phyloP scores from a whole-genome alignment of 495 filamentous ascomycete species.

The Daldinia childiae region DNA sequence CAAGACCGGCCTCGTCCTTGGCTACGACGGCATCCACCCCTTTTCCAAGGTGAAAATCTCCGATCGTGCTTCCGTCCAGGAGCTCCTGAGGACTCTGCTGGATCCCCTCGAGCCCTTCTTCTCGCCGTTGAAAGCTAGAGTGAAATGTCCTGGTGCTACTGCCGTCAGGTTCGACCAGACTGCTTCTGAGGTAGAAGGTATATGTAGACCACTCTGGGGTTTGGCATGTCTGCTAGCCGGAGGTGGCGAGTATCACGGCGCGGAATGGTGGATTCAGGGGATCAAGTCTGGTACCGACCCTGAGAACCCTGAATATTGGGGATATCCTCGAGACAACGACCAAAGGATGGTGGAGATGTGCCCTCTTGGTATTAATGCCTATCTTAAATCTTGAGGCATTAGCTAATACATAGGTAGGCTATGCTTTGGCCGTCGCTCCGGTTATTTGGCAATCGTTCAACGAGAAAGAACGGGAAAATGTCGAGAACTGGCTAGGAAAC shows the following conservation, averaged over 20 bases:
- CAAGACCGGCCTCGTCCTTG: constrained; percentile 58
- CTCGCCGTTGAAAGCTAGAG: constrained; percentile 64
- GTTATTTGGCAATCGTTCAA: constrained; percentile 74
- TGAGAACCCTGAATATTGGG: constrained; percentile 74
- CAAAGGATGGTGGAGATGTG: constrained; percentile 90
- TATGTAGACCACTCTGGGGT: constrained; percentile 78
- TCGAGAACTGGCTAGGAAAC: constrained; percentile 73
- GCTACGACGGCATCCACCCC: constrained; percentile 59
- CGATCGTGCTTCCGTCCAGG: constrained; percentile 63
- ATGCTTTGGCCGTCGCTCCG: constrained; percentile 69
- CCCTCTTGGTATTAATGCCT: constrained; percentile 61
- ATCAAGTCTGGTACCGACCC: constrained; percentile 74
- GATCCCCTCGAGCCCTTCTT: constrained; percentile 72
- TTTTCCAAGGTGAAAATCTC: constrained; percentile 59
- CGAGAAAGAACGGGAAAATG: constrained; percentile 65
- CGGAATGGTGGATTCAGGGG: constrained; percentile 71
- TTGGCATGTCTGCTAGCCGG: constrained; percentile 74
- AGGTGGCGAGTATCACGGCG: constrained; percentile 68
- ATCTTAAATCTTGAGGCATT: background rate
- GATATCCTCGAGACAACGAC: constrained; percentile 73
- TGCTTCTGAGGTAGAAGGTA: constrained; percentile 80
- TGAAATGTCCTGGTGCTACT: constrained; percentile 69
- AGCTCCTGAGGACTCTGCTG: constrained; percentile 66
- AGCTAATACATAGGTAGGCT: constrained; percentile 49
- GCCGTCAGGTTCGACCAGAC: constrained; percentile 77